Evolutionary conservation across 2,329 filamentous ascomycete genomes (phyloP), one percentile per base, ranked within the genome.

Genomic region (Pyricularia pennisetigena): DNA sequence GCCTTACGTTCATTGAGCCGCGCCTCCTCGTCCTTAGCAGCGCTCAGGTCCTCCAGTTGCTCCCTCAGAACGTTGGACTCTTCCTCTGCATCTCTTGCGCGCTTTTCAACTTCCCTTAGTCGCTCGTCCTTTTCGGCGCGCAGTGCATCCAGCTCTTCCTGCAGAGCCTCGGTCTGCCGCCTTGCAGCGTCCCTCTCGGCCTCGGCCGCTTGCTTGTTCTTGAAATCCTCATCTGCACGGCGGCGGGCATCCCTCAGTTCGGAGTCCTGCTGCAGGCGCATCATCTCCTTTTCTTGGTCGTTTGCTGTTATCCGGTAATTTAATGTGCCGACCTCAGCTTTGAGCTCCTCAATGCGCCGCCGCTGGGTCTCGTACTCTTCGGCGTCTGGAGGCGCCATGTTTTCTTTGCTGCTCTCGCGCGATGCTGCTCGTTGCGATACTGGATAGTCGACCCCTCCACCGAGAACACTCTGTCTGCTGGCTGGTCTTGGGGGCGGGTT

Each of bases 241-340:
- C 89, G 84, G 72, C 92, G 89, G 1, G 90, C 84, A 68, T 97
- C 93, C 70, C 94, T 88, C 26, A 97, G 78, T 74, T 97, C 94
- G 73, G 92, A 91, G 71, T 93, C 90, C 73, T 95, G 91, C 70
- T 92, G 89, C 20, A 97, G 83, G 10, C 88, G 84, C 65, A 88
- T 82, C 73, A 97, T 86, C 69, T 97, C 93, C 73, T 91, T 90
- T 75, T 98, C 94, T 73, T 97, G 92, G 74, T 94, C 94, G 67
- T 92, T 82, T 23, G 91, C 94, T 74, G 93, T 91, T 72, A 97
- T 84, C 69, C 94, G 92, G 79, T 97, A 99, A 70, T 89, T 90
- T 66, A 97, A 82, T 0, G 93, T 92, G 70, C 94, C 95, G 61
- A 98, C 83, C 78, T 97, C 93, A 1, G 94, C 92, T 75, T 94